Percentiles rank a stretch among this genome's conserved stretches.
phyloP scores from a whole-genome alignment of 257 asterid species.

The Coffea canephora region DNA sequence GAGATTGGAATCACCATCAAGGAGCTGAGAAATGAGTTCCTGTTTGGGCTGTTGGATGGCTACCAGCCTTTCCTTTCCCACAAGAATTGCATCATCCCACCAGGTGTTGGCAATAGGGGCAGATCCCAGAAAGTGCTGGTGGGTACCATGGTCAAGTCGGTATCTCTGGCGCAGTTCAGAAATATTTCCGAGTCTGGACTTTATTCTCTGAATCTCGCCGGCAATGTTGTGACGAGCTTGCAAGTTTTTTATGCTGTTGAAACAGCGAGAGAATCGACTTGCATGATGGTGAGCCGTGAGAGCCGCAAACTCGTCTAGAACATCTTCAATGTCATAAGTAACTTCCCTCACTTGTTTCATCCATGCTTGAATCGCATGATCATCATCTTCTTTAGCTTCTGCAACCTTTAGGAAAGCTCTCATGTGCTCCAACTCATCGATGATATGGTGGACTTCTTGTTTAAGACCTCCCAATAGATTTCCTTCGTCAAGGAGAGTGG shows the following conservation, averaged over 20 bases:
- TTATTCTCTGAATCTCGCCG: conserved; percentile 4
- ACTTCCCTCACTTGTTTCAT: conserved; percentile 34
- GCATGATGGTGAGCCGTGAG: not conserved
- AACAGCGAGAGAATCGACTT: not conserved
- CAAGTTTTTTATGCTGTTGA: not conserved
- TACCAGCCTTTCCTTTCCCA: conserved; percentile 25
- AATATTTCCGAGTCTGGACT: conserved; percentile 5
- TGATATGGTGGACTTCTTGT: conserved; percentile 20
- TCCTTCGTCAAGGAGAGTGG: conserved; percentile 15
- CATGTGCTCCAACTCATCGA: conserved; percentile 29
- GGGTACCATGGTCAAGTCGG: conserved; percentile 7
- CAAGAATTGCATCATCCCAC: conserved; percentile 16
- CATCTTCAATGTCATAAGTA: conserved; percentile 37
- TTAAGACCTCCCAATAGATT: conserved; percentile 16
- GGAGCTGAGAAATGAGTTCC: conserved; percentile 14
- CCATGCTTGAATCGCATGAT: conserved; percentile 33
- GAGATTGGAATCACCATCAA: conserved; percentile 8
- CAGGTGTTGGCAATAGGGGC: not conserved
- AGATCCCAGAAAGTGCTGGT: not conserved
- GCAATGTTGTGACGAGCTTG: conserved; percentile 23
- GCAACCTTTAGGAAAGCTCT: conserved; percentile 35
- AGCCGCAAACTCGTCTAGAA: conserved; percentile 29
- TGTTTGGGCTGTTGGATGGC: conserved; percentile 21
- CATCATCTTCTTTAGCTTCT: conserved; percentile 29
- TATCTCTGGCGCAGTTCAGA: conserved; percentile 19